Evolutionary conservation across 2,329 filamentous ascomycete species (phyloP), one percentile per base, ranked within the genome.

Genomic region (Periglandula ipomoeae): DNA sequence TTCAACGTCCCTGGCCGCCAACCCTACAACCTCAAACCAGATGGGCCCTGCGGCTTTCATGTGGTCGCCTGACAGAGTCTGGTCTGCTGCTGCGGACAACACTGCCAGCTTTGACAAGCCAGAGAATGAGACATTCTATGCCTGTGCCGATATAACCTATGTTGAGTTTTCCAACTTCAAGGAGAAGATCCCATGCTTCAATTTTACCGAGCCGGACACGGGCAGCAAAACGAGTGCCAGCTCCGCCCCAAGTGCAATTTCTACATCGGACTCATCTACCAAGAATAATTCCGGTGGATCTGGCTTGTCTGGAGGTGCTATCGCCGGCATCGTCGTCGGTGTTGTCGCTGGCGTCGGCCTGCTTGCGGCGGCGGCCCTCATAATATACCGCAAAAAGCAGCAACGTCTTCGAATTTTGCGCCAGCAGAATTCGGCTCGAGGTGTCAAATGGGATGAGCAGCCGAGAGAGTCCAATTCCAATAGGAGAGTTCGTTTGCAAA

Each of bases 321-420:
- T 90, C 58, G 87, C 86, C 3, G 87, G 86, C 1, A 83, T 87
- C 51, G 84, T 85, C 2, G 71, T 90, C 52, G 87, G 87, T 27
- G 75, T 81, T 3, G 64, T 91, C 8, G 70, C 78, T 9, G 85
- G 80, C 39, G 75, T 80, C 4, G 72, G 74, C 1, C 61, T 87
- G 9, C 61, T 89, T 8, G 71, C 74, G n/a, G 78, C 71, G 1
- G 69, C 83, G 1, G 68, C 79, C 27, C 74, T 85, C 56, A 65
- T 85, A 40, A 75, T 85, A 54, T 63, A 65, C 57, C 56, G 67
- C 3, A 59, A 62, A 17, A 66, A 56, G 50, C 57, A 60, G 45
- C 55, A 60, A 53, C 51, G 53, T 0, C 44, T 57, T n/a, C 50
- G 48, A 2, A 44, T 52, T 5, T 17, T 56, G 24, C 53, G 60